Percentiles rank a stretch among this genome's conserved stretches.
These are phyloP conservation scores for Lactarius quietus DNA, from an alignment of 768 basidiomycete genomes.

Conservation along the genomic window DNA sequence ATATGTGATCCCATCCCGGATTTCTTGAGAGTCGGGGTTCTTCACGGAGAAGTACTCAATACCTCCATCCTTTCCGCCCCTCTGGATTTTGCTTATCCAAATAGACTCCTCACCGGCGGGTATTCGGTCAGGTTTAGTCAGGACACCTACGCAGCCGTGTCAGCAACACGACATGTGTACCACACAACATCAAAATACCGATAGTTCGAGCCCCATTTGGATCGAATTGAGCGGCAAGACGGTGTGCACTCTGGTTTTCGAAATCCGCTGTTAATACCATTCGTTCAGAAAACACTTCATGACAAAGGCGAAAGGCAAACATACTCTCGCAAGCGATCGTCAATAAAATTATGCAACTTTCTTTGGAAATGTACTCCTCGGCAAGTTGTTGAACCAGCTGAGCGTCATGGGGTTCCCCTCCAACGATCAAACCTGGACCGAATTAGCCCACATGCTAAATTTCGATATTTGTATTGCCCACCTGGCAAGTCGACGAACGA, in stretches of 20 bases:
- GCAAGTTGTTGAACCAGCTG: slow-evolving; percentile 57
- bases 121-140: slow-evolving; percentile 25
- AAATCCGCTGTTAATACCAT: slow-evolving; percentile 55
- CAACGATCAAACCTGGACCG: slow-evolving; percentile 55
- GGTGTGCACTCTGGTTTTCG: slow-evolving; percentile 73
- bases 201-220: slow-evolving; percentile 64
- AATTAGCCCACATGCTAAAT: background rate
- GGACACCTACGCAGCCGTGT: slow-evolving; percentile 10
- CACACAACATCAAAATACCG: slow-evolving; percentile 40
- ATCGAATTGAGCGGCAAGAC: slow-evolving; percentile 56
- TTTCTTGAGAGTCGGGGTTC: slow-evolving; percentile 45
- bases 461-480: slow-evolving; percentile 20
- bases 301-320: slow-evolving; percentile 23
- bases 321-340: slow-evolving; percentile 63
- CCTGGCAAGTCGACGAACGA: slow-evolving; percentile 43
- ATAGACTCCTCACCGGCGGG: slow-evolving; percentile 5
- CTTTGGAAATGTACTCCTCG: slow-evolving; percentile 53
- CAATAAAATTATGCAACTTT: slow-evolving; percentile 59
- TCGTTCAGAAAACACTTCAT: background rate
- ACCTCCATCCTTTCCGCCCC: background rate
- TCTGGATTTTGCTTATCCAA: slow-evolving; percentile 3
- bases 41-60: slow-evolving; percentile 47
- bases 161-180: background rate
- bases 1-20: slow-evolving; percentile 46
- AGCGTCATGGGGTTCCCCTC: slow-evolving; percentile 44